Conservation (phyloP, 2,329 filamentous ascomycete genomes). For the Sporothrix brunneoviolacea region DNA sequence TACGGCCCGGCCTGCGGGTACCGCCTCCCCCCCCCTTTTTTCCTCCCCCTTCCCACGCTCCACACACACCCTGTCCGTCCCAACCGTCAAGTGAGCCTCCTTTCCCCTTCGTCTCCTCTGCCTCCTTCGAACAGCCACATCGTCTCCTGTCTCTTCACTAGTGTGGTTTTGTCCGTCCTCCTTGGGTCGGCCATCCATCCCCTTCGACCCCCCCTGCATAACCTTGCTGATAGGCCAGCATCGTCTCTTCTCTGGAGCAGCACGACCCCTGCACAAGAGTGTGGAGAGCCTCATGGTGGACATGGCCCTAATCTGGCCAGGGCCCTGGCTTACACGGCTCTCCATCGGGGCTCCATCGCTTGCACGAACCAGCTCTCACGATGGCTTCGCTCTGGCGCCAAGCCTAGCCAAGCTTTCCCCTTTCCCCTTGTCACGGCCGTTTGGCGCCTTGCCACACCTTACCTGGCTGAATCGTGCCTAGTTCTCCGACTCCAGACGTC, state of each 20-base stretch:
- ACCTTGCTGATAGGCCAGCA: slow-evolving; percentile 2
- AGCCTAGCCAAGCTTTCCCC: slow-evolving; percentile 9
- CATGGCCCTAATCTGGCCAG: neutral
- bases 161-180: neutral
- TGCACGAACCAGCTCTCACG: neutral
- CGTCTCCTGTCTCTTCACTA: neutral
- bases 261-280: too few relatives aligned
- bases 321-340: neutral
- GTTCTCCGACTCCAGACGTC: neutral
- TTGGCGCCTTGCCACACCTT: slow-evolving; percentile 5
- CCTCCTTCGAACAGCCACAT: neutral
- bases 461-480: neutral
- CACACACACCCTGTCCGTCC: neutral
- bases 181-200: neutral
- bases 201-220: neutral
- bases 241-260: slow-evolving; percentile 1
- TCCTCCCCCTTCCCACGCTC: neutral
- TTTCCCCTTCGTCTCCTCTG: neutral
- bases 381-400: slow-evolving; percentile 11
- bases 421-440: neutral
- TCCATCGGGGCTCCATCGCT: too few relatives aligned
- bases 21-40: too few relatives aligned
- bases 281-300: neutral
- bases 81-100: slow-evolving; percentile 6
- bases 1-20: too few relatives aligned